These are phyloP conservation scores for Endothia cerciana DNA, from an alignment of 2,329 filamentous ascomycete genomes.

Conservation along the genomic window DNA sequence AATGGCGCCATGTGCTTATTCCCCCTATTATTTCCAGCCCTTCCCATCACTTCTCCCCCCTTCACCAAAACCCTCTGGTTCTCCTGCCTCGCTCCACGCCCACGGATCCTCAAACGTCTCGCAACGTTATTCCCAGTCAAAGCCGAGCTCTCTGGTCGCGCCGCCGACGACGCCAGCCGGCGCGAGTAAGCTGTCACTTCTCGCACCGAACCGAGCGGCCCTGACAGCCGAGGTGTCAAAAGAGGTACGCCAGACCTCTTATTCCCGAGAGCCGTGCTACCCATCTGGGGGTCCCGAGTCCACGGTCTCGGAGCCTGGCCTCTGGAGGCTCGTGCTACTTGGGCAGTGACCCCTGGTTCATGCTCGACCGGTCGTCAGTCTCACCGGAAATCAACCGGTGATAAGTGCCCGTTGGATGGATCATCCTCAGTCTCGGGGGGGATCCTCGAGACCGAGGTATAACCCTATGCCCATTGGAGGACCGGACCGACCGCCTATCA, in stretches of 20 bases:
- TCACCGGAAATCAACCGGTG: slow-evolving; percentile 19
- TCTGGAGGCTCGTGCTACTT: slow-evolving; percentile 25
- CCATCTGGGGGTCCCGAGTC: slow-evolving; percentile 19
- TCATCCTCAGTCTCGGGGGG: slow-evolving; percentile 12
- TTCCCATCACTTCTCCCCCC: slow-evolving; percentile 4
- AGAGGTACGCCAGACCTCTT: slow-evolving; percentile 19
- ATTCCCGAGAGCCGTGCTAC: slow-evolving; percentile 23
- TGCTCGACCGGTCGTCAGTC: slow-evolving; percentile 12
- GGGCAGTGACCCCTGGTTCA: slow-evolving; percentile 5
- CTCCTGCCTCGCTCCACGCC: neutral
- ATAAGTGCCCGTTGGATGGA: slow-evolving; percentile 10
- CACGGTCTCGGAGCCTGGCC: slow-evolving; percentile 21
- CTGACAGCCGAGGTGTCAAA: neutral
- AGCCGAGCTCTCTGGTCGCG: neutral
- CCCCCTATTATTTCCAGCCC: slow-evolving; percentile 11
- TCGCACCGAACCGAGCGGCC: slow-evolving; percentile 11
- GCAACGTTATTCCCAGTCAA: slow-evolving; percentile 25
- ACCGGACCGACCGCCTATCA: slow-evolving; percentile 27
- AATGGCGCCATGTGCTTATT: slow-evolving; percentile 3
- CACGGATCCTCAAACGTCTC: neutral
- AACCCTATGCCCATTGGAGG: slow-evolving; percentile 28
- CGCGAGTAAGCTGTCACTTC: neutral
- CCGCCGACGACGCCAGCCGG: neutral
- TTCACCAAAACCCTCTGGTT: neutral
- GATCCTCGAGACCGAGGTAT: slow-evolving; percentile 21